A percentile compares a stretch with the other conserved stretches of the same genome.
These are phyloP conservation scores for Rehmannia glutinosa DNA, from an alignment of 257 asterid species.

Conservation along the genomic window DNA sequence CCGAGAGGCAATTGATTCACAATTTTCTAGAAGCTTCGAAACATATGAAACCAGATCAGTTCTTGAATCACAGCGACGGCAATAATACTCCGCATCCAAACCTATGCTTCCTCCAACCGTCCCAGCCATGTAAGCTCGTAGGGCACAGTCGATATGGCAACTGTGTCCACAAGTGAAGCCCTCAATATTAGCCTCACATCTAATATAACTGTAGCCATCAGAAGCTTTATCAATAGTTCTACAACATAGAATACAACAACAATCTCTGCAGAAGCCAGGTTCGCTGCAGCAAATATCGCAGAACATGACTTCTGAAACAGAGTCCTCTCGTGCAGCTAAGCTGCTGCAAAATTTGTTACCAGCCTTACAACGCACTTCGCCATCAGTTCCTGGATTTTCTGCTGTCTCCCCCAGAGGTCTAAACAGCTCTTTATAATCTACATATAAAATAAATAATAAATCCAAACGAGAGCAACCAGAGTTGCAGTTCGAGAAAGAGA, in stretches of 20 bases:
- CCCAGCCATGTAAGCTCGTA: constrained; percentile 84
- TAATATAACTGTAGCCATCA: constrained; percentile 45
- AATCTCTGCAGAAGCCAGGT: constrained; percentile 71
- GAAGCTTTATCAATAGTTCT: constrained; percentile 32
- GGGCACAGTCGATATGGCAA: constrained; percentile 72
- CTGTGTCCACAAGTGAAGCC: constrained; percentile 66
- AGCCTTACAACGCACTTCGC: constrained; percentile 46
- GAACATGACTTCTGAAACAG: constrained; percentile 39
- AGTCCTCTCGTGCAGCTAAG: constrained; percentile 30
- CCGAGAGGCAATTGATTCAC: constrained; percentile 43
- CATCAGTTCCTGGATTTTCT: constrained; percentile 27
- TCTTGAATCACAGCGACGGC: constrained; percentile 85
- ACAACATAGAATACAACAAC: constrained; percentile 84
- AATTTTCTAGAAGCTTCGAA: constrained; percentile 39
- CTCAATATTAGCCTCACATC: constrained; percentile 55
- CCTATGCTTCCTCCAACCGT: constrained; percentile 77
- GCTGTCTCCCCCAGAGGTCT: constrained; percentile 16
- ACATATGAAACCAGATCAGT: constrained; percentile 64
- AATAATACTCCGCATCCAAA: constrained; percentile 78
- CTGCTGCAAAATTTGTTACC: constrained; percentile 62
- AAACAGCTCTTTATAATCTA: constrained; percentile 24
- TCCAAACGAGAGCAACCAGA: constrained; percentile 3
- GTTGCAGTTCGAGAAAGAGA: neutral
- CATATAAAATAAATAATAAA: constrained; percentile 1
- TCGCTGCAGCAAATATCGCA: constrained; percentile 83